Base-by-base conservation (phyloP, 805 yeast genomes). In the Pichia paraexigua region DNA sequence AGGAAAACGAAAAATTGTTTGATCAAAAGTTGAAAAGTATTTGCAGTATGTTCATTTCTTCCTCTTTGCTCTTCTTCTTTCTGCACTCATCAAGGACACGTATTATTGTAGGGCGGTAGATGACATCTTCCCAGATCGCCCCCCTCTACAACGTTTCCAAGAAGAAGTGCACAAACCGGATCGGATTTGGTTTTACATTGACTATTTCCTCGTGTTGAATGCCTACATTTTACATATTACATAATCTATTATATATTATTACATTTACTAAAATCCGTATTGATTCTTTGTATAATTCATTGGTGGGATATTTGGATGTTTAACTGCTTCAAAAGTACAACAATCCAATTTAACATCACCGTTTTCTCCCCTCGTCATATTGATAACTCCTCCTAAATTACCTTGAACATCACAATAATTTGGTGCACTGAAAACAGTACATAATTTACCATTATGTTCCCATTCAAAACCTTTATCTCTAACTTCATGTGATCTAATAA, bases 341-440 rank as follows among this genome's bases (percentile, higher is more conserved):
- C 76, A 80, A 24, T 76, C 68, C 60, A 87, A 69, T 3, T 41
- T 21, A 8, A 35, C 24, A 30, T 18, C 25, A 30, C 24, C 25
- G 3, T 24, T 8, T 7, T 35, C 49, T 3, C 30, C 40, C 17
- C 5, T 20, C 5, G 47, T 48, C 58, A 92, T 77, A 62, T 90
- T 86, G 54, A 94, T 84, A 51, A 86, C 85, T 11, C 95, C 98
- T 49, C 97, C 99, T 57, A 80, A 68, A 68, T 94, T 94, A 15
- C 95, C 96, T 50, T 88, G 90, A 17, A 84, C 73, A 65, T 94
- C 99, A 71, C 98, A 92, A 68, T 92, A 92, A 67, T 94, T 92
- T 37, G 99, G 99, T 0, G 99, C 99, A 67, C 95, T 84, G 68
- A 94, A 94, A n/a, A 94, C 96, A 0, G 99, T 94, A 49, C 90